Evolutionary conservation across 2,329 filamentous ascomycete genomes (phyloP).

Genomic region (Xylaria digitata): DNA sequence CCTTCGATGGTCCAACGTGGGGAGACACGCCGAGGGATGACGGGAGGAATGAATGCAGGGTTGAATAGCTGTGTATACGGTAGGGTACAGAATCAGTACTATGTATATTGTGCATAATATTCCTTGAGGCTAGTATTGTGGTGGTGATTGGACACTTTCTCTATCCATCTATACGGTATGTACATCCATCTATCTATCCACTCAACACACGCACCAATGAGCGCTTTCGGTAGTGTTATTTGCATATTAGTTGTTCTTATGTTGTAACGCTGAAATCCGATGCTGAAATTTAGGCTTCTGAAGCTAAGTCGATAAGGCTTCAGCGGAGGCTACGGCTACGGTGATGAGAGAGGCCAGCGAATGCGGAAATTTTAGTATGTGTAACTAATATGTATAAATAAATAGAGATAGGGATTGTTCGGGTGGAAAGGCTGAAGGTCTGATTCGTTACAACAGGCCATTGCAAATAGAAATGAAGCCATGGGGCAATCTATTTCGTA

Average conservation of each 20-base stretch:
- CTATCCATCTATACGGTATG: too few relatives aligned
- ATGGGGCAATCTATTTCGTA: slow-evolving; percentile 51
- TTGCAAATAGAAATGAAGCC: slow-evolving; percentile 49
- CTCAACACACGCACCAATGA: not conserved
- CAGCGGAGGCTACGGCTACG: slow-evolving; percentile 16
- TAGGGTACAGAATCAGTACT: too few relatives aligned
- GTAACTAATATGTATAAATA: slow-evolving; percentile 14
- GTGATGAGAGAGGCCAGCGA: too few relatives aligned
- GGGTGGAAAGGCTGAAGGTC: slow-evolving; percentile 38
- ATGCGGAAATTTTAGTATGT: slow-evolving; percentile 18
- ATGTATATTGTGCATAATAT: not conserved
- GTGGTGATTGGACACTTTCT: slow-evolving; percentile 5
- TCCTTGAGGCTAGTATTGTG: not conserved
- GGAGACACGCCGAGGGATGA: slow-evolving; percentile 1
- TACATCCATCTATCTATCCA: not conserved
- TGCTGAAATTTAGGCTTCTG: slow-evolving; percentile 25
- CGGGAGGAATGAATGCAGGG: slow-evolving; percentile 5
- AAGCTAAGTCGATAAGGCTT: slow-evolving; percentile 26
- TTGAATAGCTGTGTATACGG: not conserved
- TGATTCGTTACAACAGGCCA: slow-evolving; percentile 44
- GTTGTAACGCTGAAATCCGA: slow-evolving; percentile 28
- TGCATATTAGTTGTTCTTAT: not conserved
- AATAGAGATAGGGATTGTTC: slow-evolving; percentile 46
- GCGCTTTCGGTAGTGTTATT: slow-evolving; percentile 1
- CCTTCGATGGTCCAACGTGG: slow-evolving; percentile 15